phyloP scores from a whole-genome alignment of 495 filamentous ascomycete species.

The Talaromyces proteolyticus region DNA sequence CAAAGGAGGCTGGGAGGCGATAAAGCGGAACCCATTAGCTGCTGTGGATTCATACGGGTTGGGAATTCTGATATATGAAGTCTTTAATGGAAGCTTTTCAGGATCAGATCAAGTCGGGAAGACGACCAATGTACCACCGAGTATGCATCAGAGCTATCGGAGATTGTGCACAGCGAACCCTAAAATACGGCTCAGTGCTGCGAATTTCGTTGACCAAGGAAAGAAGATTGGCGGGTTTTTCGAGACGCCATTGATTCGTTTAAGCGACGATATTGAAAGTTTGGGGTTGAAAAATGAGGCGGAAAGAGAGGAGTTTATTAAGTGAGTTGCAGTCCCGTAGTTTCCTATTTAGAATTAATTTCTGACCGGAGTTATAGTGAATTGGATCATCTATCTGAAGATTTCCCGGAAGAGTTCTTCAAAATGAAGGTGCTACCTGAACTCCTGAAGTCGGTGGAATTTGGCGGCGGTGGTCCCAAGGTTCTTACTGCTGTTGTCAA shows the following conservation, averaged over 20 bases:
- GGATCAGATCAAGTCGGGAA: constrained; percentile 71
- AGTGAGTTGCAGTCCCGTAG: constrained; percentile 48
- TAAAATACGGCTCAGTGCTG: constrained; percentile 76
- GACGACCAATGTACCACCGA: constrained; percentile 80
- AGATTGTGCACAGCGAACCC: constrained; percentile 83
- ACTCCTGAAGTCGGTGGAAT: constrained; percentile 94
- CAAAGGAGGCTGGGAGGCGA: constrained; percentile 79
- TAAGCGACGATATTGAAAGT: constrained; percentile 88
- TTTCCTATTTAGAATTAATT: not conserved
- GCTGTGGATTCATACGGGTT: constrained; percentile 85
- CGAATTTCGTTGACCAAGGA: constrained; percentile 86
- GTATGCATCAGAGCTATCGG: constrained; percentile 85
- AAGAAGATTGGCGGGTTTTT: constrained; percentile 80
- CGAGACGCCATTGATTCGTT: constrained; percentile 81
- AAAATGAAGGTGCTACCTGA: constrained; percentile 95
- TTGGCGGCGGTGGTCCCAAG: constrained; percentile 91
- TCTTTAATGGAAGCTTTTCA: constrained; percentile 77
- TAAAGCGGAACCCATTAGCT: constrained; percentile 75
- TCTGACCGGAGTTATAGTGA: constrained; percentile 45
- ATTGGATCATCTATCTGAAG: constrained; percentile 78
- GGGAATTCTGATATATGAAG: constrained; percentile 78
- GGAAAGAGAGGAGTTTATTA: constrained; percentile 81
- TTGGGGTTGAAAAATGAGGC: constrained; percentile 78
- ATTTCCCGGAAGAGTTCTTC: constrained; percentile 96
- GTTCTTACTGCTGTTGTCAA: constrained; percentile 85